Percentiles rank a stretch among this genome's conserved stretches.
These are phyloP conservation scores for Bryoerythrophyllum caledonicum DNA, from an alignment of 225 moss, liverwort and hornwort genomes.

Conservation along the genomic window DNA sequence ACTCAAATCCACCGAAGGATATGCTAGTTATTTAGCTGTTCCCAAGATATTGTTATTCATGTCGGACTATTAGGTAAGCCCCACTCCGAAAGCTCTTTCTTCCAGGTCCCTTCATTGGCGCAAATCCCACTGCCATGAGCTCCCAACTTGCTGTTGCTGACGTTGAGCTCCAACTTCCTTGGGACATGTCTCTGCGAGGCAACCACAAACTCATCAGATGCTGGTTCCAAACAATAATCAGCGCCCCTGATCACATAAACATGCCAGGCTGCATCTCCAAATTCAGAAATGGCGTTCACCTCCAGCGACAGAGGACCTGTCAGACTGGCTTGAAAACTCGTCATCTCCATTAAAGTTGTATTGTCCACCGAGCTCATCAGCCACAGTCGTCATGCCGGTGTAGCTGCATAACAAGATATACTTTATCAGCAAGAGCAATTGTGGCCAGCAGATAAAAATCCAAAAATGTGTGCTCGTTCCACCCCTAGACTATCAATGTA, in stretches of 20 bases:
- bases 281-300: neutral
- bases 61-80: conserved; percentile 5
- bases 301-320: conserved; percentile 5
- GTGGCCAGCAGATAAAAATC: neutral
- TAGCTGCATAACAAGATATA: conserved; percentile 24
- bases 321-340: conserved; percentile 14
- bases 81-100: neutral
- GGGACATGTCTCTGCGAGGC: neutral
- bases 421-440: conserved; percentile 8
- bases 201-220: neutral
- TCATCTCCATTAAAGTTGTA: conserved; percentile 26
- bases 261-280: neutral
- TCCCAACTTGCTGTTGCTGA: neutral
- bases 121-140: neutral
- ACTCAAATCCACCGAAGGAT: conserved; percentile 11
- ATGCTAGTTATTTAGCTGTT: conserved; percentile 25
- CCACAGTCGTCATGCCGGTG: neutral
- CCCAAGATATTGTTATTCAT: neutral
- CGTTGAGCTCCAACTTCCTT: conserved; percentile 11
- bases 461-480: neutral
- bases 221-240: neutral
- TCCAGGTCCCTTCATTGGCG: neutral
- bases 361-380: conserved; percentile 14
- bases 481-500: neutral
- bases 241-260: too few relatives aligned